A percentile compares a stretch with the other conserved stretches of the same genome.
Evolutionary conservation across 164 flowering plant species (phyloP).

Genomic region (Malania oleifera): DNA sequence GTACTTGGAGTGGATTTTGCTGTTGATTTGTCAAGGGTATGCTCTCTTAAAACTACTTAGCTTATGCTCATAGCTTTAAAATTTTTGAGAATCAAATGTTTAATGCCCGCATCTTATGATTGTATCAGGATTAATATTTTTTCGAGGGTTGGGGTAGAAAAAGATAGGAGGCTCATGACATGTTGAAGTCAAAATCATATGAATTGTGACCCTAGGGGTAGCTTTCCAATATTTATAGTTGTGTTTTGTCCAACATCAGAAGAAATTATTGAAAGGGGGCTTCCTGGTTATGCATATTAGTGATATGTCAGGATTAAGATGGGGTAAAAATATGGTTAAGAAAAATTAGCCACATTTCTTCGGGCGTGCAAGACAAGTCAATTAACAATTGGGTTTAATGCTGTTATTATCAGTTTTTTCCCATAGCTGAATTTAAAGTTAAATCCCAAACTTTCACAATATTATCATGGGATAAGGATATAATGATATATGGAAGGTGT

Average conservation of each 20-base stretch:
- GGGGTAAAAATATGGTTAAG: neutral
- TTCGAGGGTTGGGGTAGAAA: too few relatives aligned
- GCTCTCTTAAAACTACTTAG: neutral
- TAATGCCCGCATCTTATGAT: neutral
- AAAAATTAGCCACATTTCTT: neutral
- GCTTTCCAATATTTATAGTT: neutral
- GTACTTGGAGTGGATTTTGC: slow-evolving; percentile 70
- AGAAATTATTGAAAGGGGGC: neutral
- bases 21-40: slow-evolving; percentile 70
- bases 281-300: neutral
- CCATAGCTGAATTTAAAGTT: neutral
- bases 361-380: neutral
- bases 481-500: too few relatives aligned
- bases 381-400: neutral
- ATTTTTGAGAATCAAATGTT: neutral
- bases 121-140: neutral
- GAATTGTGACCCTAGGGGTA: neutral
- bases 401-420: neutral
- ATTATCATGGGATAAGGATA: too few relatives aligned
- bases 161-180: neutral
- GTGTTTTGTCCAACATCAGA: neutral
- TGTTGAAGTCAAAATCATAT: neutral
- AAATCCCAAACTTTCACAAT: neutral
- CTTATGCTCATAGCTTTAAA: neutral
- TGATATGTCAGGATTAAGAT: too few relatives aligned